Base-by-base conservation (phyloP, 1,139 yeast species). In the Suhomyces choctaworum region DNA sequence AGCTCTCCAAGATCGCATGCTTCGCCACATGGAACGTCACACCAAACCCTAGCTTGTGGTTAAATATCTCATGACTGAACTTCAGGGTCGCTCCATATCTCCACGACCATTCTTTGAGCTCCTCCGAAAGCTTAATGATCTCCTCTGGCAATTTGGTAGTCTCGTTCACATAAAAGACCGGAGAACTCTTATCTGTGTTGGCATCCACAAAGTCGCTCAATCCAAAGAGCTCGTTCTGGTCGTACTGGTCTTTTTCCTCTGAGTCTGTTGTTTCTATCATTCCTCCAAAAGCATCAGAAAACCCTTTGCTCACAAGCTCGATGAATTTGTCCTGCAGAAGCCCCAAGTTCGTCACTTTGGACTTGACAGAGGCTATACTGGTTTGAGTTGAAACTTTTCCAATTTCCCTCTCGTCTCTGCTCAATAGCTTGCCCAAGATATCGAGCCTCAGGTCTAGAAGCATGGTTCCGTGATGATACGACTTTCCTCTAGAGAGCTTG, bases 381-480 rank as follows among this genome's bases (percentile, higher is more conserved):
- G 85, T 79, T 30, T 70, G 70, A 10, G 90, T 80, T 16, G 67
- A 73, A 27, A 79, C 74, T 0, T 50, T 45, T 0, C 83, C 78
- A 25, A 70, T 58, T n/a, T 60, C 52, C 2, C 60, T 48, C 8
- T 61, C 61, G 26, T 69, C 70, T 12, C 84, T 52, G 21, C 73
- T 73, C 39, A 92, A 64, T 9, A 88, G 55, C 17, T 77, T 66
- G 2, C 80, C 67, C 41, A 92, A 65, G 1, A 71, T 62, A 16
- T 70, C 71, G 20, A 94, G 62, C 31, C 80, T 67, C 39, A 95
- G 81, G 37, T 76, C 65, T 13, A 94, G 64, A 9, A 94, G 67
- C 97, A 94, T 88, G 0, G 99, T 94, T 0, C 97, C 98, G 61
- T 94, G 99, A 56, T 94, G 98, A 47, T 90, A 84, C 3, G 96